A percentile compares a stretch with the other conserved stretches of the same genome.
Conservation (phyloP, 345 rosid genomes). For the Salix udensis region DNA sequence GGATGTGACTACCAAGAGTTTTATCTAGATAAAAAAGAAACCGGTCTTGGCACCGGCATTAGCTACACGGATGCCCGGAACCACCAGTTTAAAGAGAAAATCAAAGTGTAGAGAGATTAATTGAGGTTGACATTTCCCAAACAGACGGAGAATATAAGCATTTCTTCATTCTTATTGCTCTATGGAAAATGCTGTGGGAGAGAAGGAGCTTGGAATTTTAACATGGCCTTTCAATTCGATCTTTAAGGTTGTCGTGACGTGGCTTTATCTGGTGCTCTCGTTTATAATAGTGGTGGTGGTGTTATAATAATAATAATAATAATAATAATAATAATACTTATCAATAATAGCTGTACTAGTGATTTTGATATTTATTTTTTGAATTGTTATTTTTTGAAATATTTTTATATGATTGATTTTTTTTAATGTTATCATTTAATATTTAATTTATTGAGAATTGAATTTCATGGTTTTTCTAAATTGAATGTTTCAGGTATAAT, state of each 20-base stretch:
- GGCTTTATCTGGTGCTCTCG: not conserved
- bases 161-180: not conserved
- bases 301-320: too few relatives aligned
- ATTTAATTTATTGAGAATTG: too few relatives aligned
- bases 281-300: not conserved
- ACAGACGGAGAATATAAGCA: constrained; percentile 7
- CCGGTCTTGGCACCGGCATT: not conserved
- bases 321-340: too few relatives aligned
- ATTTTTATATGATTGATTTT: too few relatives aligned
- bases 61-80: not conserved
- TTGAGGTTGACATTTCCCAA: constrained; percentile 9
- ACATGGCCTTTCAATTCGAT: not conserved
- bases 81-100: not conserved
- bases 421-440: too few relatives aligned
- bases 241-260: not conserved
- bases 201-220: not conserved
- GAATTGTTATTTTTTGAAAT: too few relatives aligned
- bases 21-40: not conserved
- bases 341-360: too few relatives aligned
- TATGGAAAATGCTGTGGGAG: constrained; percentile 10
- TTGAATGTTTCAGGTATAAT: too few relatives aligned
- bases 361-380: too few relatives aligned
- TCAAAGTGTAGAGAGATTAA: not conserved
- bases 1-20: not conserved
- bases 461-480: too few relatives aligned